Base-by-base conservation (phyloP, 164 flowering plant genomes). In the Vitis cinerea region DNA sequence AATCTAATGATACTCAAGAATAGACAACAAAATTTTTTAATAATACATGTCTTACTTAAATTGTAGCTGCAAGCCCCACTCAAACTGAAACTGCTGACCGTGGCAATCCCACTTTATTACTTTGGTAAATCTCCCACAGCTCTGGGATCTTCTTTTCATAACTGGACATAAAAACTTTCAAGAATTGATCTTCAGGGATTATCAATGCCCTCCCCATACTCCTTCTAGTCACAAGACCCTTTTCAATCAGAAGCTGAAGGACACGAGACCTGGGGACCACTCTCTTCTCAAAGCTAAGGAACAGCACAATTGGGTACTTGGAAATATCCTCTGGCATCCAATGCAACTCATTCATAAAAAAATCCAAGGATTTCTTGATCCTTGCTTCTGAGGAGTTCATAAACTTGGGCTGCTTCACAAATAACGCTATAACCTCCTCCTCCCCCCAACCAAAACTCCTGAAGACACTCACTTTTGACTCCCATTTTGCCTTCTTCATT, bases 361-460 rank as follows among this genome's bases (percentile, higher is more conserved):
- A 65, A 19, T 7, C 30, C 68, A 65, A 65, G 5, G 27, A 5
- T 49, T 52, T 50, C 59, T 52, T 19, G 15, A 65, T 19, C 16
- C 29, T 29, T 58, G 23, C 58, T 15, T n/a, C 44, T 4, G 68
- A 65, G n/a, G 48, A 11, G 13, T 52, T 23, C 68, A 65, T 65
- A 52, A 65, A 13, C 58, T 51, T n/a, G 11, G 67, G 68, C 10
- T 65, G 59, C 68, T 65, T 65, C 17, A 52, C 59, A 52, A 66
- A 66, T 49, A 66, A 13, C 2, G 59, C 59, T 14, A 8, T 7
- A 13, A 66, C 47, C 50, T 66, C 12, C 48, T 14, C 69, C 14
- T 54, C 50, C 44, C 44, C 29, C 59, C 59, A 66, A 17, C 69
- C 69, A 50, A 66, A 66, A 16, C 55, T 66, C 50, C 55, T 15